phyloP scores from a whole-genome alignment of 176 grass and related monocot species.

The Chrysopogon serrulatus region DNA sequence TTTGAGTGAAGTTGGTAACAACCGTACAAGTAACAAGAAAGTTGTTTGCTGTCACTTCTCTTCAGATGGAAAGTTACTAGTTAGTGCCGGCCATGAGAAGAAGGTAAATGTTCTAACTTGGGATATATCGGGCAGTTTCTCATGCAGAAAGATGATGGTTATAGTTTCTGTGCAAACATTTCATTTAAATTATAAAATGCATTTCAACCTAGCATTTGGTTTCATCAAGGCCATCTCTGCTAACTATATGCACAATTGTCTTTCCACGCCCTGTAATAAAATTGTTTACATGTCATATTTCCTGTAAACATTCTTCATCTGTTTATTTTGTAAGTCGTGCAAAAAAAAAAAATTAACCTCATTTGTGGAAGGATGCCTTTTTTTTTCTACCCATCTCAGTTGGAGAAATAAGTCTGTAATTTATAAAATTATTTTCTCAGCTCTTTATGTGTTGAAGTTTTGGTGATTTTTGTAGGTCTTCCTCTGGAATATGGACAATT shows the following conservation, averaged over 20 bases:
- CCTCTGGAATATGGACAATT: slow-evolving; percentile 79
- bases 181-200: not conserved
- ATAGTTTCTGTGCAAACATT: not conserved
- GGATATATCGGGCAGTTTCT: slow-evolving; percentile 7
- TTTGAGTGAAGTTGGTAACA: slow-evolving; percentile 67
- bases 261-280: not conserved
- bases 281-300: not conserved
- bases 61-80: slow-evolving; percentile 71
- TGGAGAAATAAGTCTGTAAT: not conserved
- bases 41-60: slow-evolving; percentile 83
- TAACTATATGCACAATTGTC: not conserved
- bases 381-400: not conserved
- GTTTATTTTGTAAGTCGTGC: not conserved
- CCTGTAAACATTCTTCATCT: not conserved
- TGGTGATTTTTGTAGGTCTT: slow-evolving; percentile 49
- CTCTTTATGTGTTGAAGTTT: not conserved
- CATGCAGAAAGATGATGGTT: not conserved
- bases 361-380: not conserved
- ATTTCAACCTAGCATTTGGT: not conserved
- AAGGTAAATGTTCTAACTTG: slow-evolving; percentile 42
- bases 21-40: slow-evolving; percentile 63
- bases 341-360: not conserved
- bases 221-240: not conserved
- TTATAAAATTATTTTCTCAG: not conserved
- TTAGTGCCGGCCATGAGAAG: slow-evolving; percentile 82